phyloP scores from a whole-genome alignment of 2,329 filamentous ascomycete species.

The Helotiales sp. region DNA sequence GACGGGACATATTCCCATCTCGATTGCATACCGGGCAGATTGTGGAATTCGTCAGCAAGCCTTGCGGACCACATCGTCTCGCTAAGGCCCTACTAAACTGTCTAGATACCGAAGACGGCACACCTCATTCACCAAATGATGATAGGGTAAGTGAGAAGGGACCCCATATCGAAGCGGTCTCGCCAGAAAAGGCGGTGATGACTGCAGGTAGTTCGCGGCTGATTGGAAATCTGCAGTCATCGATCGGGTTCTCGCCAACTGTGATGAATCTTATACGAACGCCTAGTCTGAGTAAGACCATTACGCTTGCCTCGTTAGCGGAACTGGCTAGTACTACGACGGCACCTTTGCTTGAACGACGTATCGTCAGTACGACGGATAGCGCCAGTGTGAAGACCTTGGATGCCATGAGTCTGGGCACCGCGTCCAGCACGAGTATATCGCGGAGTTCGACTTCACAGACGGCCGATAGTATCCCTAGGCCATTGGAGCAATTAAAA shows the following conservation, averaged over 20 bases:
- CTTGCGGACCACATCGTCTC: slow-evolving; percentile 36
- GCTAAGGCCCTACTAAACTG: slow-evolving; percentile 36
- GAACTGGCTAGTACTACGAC: background rate
- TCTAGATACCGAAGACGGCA: slow-evolving; percentile 31
- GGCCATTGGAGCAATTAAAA: background rate
- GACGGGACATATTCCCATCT: slow-evolving; percentile 27
- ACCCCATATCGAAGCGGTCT: slow-evolving; percentile 8
- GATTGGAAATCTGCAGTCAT: slow-evolving; percentile 31
- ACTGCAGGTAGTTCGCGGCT: slow-evolving; percentile 27
- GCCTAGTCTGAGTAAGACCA: background rate
- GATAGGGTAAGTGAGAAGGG: slow-evolving; percentile 22
- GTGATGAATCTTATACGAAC: slow-evolving; percentile 14
- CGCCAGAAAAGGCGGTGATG: slow-evolving; percentile 18
- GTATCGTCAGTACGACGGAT: background rate
- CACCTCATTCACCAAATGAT: background rate
- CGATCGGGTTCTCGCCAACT: slow-evolving; percentile 34
- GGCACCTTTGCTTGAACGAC: background rate
- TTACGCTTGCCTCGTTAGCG: background rate
- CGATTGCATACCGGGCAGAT: slow-evolving; percentile 24
- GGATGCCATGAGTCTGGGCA: background rate
- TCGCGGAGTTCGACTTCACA: background rate
- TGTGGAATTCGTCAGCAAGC: slow-evolving; percentile 36
- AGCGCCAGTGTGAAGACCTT: background rate
- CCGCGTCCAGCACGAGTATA: background rate
- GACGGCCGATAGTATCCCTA: background rate